Percentiles rank a stretch among this genome's conserved stretches.
These are phyloP conservation scores for Aspergillus caelatus DNA, from an alignment of 2,329 filamentous ascomycete species.

Conservation along the genomic window DNA sequence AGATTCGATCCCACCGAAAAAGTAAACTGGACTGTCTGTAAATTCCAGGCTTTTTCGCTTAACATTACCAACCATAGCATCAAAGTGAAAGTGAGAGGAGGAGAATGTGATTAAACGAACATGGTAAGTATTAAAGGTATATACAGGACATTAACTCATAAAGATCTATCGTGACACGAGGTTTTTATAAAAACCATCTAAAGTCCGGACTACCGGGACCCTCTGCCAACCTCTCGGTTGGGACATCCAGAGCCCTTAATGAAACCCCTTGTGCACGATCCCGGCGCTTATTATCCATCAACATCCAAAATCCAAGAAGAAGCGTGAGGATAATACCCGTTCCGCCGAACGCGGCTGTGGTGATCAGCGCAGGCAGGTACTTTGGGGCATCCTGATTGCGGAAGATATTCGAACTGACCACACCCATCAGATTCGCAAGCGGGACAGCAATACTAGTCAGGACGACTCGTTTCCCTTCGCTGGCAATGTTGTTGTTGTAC, in stretches of 20 bases:
- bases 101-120: background rate
- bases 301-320: constrained; percentile 50
- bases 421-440: constrained; percentile 71
- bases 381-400: constrained; percentile 61
- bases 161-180: background rate
- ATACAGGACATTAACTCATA: background rate
- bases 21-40: too few relatives aligned
- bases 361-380: constrained; percentile 64
- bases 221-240: constrained; percentile 54
- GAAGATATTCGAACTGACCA: constrained; percentile 68
- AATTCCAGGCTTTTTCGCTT: too few relatives aligned
- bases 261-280: constrained; percentile 58
- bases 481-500: constrained; percentile 78
- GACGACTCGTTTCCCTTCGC: constrained; percentile 68
- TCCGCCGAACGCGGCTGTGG: constrained; percentile 55
- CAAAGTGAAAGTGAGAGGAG: background rate
- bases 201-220: constrained; percentile 55
- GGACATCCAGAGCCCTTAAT: constrained; percentile 56
- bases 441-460: constrained; percentile 71
- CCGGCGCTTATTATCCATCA: constrained; percentile 59
- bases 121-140: background rate
- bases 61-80: background rate
- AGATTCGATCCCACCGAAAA: background rate
- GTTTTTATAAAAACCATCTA: constrained; percentile 51
- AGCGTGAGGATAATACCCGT: constrained; percentile 57